A percentile compares a stretch with the other conserved stretches of the same genome.
These are phyloP conservation scores for Kazachstania psychrophila DNA, from an alignment of 805 yeast genomes.

Conservation along the genomic window DNA sequence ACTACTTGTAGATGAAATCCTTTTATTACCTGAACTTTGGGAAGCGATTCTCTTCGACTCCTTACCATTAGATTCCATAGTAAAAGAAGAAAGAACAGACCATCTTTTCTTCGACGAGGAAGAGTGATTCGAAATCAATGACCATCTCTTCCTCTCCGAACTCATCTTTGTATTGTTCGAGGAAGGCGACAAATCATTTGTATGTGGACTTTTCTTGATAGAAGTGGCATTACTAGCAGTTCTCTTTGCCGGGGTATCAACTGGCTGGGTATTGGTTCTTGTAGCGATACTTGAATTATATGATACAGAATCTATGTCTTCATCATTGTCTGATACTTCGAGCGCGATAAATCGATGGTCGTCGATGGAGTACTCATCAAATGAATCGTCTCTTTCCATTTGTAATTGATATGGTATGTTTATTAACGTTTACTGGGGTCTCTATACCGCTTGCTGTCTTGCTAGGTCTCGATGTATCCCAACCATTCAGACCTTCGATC, in stretches of 20 bases:
- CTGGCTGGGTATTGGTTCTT: background rate
- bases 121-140: constrained; percentile 23
- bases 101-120: constrained; percentile 25
- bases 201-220: background rate
- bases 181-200: background rate
- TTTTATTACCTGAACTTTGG: constrained; percentile 6
- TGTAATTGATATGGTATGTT: too few species aligned
- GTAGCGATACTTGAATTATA: constrained; percentile 1
- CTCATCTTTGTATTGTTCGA: background rate
- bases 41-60: constrained; percentile 9
- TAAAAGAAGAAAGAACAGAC: constrained; percentile 23
- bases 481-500: too few species aligned
- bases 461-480: too few species aligned
- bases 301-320: background rate
- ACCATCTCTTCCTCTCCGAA: constrained; percentile 25
- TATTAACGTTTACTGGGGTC: constrained; percentile 8
- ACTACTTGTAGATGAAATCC: too few species aligned
- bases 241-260: background rate
- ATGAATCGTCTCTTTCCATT: constrained; percentile 22
- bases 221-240: constrained; percentile 5
- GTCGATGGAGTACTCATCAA: constrained; percentile 16
- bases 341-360: constrained; percentile 25
- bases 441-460: too few species aligned
- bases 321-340: constrained; percentile 28
- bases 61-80: constrained; percentile 9